phyloP scores from a whole-genome alignment of 257 asterid species.

The Craterostigma plantagineum region DNA sequence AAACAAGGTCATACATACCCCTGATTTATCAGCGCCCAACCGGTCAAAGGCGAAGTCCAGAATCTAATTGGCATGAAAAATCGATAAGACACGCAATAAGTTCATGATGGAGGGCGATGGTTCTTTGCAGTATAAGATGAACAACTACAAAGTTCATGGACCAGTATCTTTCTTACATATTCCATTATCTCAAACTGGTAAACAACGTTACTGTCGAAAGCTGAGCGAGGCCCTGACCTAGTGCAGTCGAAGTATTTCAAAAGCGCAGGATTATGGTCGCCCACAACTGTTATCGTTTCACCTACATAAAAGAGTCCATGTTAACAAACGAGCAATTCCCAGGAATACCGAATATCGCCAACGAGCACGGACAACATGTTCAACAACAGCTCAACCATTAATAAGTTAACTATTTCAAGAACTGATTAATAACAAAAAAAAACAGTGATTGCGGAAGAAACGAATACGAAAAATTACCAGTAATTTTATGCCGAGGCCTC shows the following conservation, averaged over 20 bases:
- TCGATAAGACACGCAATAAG: constrained; percentile 5
- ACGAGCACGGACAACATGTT: too few relatives aligned
- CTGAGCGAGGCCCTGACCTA: constrained; percentile 98
- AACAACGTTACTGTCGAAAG: constrained; percentile 88
- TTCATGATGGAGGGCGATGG: too few relatives aligned
- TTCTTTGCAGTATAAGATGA: too few relatives aligned
- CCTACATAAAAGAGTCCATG: constrained; percentile 25
- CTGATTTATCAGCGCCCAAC: constrained; percentile 86
- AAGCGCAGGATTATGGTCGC: constrained; percentile 79
- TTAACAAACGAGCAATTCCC: background rate
- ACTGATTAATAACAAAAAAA: background rate
- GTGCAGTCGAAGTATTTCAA: constrained; percentile 88
- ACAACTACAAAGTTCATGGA: background rate
- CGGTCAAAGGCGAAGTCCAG: constrained; percentile 97
- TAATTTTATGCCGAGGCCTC: constrained; percentile 92
- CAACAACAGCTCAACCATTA: too few relatives aligned
- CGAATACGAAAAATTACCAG: constrained; percentile 23
- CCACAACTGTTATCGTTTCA: constrained; percentile 88
- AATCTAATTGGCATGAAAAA: constrained; percentile 32
- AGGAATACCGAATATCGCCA: background rate
- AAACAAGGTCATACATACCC: constrained; percentile 31
- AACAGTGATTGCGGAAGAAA: background rate
- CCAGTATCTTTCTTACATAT: constrained; percentile 49
- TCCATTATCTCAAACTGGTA: constrained; percentile 97
- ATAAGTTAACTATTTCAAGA: too few relatives aligned